phyloP scores from a whole-genome alignment of 2,329 filamentous ascomycete species.

The Pseudonectria buxi region DNA sequence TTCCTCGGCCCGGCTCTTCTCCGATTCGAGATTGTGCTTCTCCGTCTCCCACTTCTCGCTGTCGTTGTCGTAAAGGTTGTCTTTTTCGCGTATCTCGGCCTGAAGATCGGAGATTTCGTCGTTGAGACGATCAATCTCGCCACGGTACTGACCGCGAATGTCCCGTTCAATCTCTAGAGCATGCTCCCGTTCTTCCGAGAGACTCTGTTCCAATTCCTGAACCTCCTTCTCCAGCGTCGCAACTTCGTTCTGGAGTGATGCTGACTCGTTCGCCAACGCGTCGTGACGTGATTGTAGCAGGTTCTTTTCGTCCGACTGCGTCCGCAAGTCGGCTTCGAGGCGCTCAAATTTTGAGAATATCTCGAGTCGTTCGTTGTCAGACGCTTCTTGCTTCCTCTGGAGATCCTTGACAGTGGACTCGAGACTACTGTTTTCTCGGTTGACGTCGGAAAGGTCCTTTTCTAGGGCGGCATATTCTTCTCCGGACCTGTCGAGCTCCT shows the following conservation, averaged over 20 bases:
- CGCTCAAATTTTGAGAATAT: constrained; percentile 47
- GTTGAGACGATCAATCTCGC: constrained; percentile 44
- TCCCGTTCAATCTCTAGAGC: constrained; percentile 55
- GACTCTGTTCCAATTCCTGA: constrained; percentile 40
- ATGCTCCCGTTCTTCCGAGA: constrained; percentile 50
- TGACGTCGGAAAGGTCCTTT: constrained; percentile 40
- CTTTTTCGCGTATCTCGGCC: constrained; percentile 60
- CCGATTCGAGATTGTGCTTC: constrained; percentile 54
- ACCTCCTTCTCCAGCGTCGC: constrained; percentile 40
- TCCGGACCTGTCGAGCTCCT: constrained; percentile 52
- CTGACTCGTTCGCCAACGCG: constrained; percentile 57
- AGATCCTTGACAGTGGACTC: constrained; percentile 37
- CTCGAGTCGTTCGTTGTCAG: constrained; percentile 24
- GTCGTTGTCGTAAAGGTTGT: constrained; percentile 63
- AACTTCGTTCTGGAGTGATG: constrained; percentile 59
- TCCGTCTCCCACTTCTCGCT: constrained; percentile 67
- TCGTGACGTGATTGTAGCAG: constrained; percentile 64
- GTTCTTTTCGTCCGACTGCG: constrained; percentile 58
- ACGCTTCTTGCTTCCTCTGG: constrained; percentile 25
- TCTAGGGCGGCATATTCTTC: constrained; percentile 46
- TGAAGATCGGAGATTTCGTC: constrained; percentile 57
- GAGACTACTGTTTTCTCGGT: constrained; percentile 40
- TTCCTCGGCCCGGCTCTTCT: constrained; percentile 61
- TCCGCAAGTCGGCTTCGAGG: constrained; percentile 52
- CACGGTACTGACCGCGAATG: constrained; percentile 38